phyloP scores from a whole-genome alignment of 1,139 yeast genomes.

The Meyerozyma sp. region DNA sequence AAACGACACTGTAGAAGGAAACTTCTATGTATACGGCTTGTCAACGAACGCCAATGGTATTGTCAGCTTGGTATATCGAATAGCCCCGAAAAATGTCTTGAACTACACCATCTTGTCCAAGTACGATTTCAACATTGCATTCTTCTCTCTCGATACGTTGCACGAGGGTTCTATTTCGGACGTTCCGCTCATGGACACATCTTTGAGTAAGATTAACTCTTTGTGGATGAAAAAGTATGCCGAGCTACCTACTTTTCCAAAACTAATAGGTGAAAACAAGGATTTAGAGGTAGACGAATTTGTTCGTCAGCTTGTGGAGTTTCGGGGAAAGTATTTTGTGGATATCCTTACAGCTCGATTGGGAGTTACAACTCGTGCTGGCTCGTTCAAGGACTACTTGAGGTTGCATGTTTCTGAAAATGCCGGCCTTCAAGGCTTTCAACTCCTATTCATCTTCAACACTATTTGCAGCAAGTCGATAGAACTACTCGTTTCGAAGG shows the following conservation, averaged over 20 bases:
- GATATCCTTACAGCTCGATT: slow-evolving; percentile 2
- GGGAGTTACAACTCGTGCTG: not conserved
- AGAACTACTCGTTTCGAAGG: slow-evolving; percentile 1
- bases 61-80: slow-evolving; percentile 20
- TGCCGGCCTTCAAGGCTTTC: slow-evolving; percentile 16
- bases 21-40: slow-evolving; percentile 22
- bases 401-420: slow-evolving; percentile 10
- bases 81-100: slow-evolving; percentile 24
- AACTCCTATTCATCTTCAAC: slow-evolving; percentile 24
- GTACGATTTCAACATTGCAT: slow-evolving; percentile 20
- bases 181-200: slow-evolving; percentile 5
- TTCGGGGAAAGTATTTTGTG: slow-evolving; percentile 13
- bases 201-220: slow-evolving; percentile 14
- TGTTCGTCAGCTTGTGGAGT: slow-evolving; percentile 12
- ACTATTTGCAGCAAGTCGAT: slow-evolving; percentile 16
- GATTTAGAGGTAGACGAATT: slow-evolving; percentile 12
- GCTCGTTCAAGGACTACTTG: slow-evolving; percentile 15
- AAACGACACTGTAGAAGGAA: slow-evolving; percentile 23
- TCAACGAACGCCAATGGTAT: slow-evolving; percentile 17
- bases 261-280: slow-evolving; percentile 4
- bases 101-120: slow-evolving; percentile 26
- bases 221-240: slow-evolving; percentile 14
- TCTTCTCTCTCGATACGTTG: slow-evolving; percentile 8
- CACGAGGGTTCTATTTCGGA: not conserved
- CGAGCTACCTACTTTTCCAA: slow-evolving; percentile 19